These are phyloP conservation scores for Coniochaeta ligniaria DNA, from an alignment of 2,329 filamentous ascomycete genomes.

Conservation along the genomic window DNA sequence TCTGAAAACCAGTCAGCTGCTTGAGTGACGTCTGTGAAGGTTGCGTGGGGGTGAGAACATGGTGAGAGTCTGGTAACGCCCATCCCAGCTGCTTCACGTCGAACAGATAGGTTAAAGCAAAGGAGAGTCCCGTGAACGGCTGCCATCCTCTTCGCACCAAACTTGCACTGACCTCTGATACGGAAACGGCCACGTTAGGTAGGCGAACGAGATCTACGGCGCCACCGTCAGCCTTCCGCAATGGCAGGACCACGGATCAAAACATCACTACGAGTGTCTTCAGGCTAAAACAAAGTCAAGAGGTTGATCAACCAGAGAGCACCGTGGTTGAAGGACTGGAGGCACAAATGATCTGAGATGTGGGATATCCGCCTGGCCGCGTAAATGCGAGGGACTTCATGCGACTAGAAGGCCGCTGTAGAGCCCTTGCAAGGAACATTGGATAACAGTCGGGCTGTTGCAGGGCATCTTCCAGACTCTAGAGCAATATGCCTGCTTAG, in stretches of 20 bases:
- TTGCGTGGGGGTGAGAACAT: conserved; percentile 1
- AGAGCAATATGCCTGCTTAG: neutral
- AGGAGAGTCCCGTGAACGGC: neutral
- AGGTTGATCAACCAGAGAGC: neutral
- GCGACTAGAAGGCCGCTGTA: conserved; percentile 1
- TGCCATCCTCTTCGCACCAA: neutral
- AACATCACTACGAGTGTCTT: neutral
- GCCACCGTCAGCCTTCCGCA: neutral
- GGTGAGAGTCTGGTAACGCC: neutral
- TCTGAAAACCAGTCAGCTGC: neutral
- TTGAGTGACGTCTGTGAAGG: conserved; percentile 4
- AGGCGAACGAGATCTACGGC: neutral
- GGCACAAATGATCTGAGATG: neutral
- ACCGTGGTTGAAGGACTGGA: neutral
- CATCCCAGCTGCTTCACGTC: neutral
- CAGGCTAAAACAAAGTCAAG: neutral
- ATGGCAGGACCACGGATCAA: neutral
- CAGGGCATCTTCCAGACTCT: neutral
- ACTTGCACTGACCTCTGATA: neutral
- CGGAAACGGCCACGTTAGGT: neutral
- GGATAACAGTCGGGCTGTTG: neutral
- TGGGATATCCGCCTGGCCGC: conserved; percentile 5
- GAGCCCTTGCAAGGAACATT: neutral
- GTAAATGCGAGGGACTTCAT: conserved; percentile 11
- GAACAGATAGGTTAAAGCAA: neutral